phyloP scores from a whole-genome alignment of 352 stramenopile species.

The Pythium phragmiticola region DNA sequence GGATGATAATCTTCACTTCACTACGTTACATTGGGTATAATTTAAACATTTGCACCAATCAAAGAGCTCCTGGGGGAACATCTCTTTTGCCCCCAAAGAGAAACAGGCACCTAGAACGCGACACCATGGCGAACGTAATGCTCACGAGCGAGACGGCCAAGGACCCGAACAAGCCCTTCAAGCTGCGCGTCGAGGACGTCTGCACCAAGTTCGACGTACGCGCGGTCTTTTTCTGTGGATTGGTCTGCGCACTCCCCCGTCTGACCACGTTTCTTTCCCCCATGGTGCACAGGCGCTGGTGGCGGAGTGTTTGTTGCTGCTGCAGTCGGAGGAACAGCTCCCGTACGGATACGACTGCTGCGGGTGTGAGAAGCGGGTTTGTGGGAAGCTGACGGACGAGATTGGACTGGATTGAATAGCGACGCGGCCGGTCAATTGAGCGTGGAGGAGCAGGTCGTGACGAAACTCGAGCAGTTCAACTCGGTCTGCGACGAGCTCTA shows the following conservation, averaged over 20 bases:
- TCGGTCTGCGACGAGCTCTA: conserved; percentile 87
- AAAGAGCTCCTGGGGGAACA: neutral
- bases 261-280: neutral
- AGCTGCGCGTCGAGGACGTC: conserved; percentile 82
- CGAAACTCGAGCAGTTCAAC: conserved; percentile 88
- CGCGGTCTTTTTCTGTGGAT: neutral
- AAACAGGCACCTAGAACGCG: neutral
- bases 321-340: conserved; percentile 76
- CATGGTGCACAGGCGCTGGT: conserved; percentile 53
- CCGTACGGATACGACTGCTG: conserved; percentile 36
- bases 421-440: conserved; percentile 35
- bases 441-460: conserved; percentile 76
- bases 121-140: conserved; percentile 83
- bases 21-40: neutral
- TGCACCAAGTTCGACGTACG: conserved; percentile 79
- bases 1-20: neutral
- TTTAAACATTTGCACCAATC: conserved; percentile 13
- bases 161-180: conserved; percentile 88
- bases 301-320: conserved; percentile 66
- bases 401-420: conserved; percentile 13
- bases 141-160: conserved; percentile 86
- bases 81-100: neutral
- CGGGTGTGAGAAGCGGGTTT: neutral
- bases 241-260: neutral
- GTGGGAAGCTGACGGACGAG: neutral